phyloP scores from a whole-genome alignment of 2,329 filamentous ascomycete genomes.

The Gremmenia infestans region DNA sequence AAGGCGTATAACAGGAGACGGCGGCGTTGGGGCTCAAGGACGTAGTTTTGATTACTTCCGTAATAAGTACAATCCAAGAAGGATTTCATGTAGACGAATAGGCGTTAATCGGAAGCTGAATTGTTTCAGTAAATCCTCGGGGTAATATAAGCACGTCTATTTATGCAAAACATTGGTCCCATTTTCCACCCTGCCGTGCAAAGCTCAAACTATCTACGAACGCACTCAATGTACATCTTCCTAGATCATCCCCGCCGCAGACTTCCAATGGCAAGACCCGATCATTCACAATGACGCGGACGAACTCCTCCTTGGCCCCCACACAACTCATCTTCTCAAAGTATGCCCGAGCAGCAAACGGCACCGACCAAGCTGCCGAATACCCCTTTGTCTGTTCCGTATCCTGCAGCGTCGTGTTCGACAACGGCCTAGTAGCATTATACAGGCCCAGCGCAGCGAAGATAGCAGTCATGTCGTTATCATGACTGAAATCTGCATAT shows the following conservation, averaged over 20 bases:
- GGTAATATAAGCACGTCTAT: slow-evolving; percentile 6
- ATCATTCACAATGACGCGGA: slow-evolving; percentile 80
- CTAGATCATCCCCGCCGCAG: slow-evolving; percentile 65
- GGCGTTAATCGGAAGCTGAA: too few species aligned
- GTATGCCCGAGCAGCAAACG: slow-evolving; percentile 76
- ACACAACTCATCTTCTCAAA: slow-evolving; percentile 80
- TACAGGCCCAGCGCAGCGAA: slow-evolving; percentile 76
- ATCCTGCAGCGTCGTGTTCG: slow-evolving; percentile 45
- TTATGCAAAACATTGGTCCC: slow-evolving; percentile 57
- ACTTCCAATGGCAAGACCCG: slow-evolving; percentile 66
- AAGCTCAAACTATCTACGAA: slow-evolving; percentile 76
- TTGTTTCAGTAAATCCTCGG: not conserved
- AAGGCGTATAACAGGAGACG: slow-evolving; percentile 15
- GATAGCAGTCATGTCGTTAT: slow-evolving; percentile 78
- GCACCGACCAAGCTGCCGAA: slow-evolving; percentile 72
- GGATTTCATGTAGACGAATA: too few species aligned
- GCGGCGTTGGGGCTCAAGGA: not conserved
- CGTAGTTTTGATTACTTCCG: not conserved
- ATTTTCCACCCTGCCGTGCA: slow-evolving; percentile 65
- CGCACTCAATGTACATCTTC: slow-evolving; percentile 62
- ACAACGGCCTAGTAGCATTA: slow-evolving; percentile 54
- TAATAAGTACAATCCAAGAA: too few species aligned
- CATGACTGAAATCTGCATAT: slow-evolving; percentile 89
- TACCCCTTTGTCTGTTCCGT: slow-evolving; percentile 58
- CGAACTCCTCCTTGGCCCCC: slow-evolving; percentile 57